Evolutionary conservation across 2,329 filamentous ascomycete genomes (phyloP).

Genomic region (Nemania diffusa): DNA sequence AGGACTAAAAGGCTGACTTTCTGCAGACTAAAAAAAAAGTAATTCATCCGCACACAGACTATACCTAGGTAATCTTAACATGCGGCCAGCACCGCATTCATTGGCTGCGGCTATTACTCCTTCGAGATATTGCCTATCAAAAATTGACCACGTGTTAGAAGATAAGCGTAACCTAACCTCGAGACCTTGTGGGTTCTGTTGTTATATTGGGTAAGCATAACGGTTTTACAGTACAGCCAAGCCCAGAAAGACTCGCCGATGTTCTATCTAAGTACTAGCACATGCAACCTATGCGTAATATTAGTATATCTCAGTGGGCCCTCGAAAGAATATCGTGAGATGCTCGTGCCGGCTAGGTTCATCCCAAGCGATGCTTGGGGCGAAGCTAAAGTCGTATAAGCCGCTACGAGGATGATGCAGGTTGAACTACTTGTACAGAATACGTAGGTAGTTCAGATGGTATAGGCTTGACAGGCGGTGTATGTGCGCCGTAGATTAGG

Average conservation of each 20-base stretch:
- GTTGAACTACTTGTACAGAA: no score
- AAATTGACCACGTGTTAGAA: not conserved
- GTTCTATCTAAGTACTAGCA: not conserved
- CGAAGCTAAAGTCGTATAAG: not conserved
- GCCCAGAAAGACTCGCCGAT: not conserved
- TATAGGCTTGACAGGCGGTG: no score
- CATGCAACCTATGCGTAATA: not conserved
- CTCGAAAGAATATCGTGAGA: not conserved
- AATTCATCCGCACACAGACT: not conserved
- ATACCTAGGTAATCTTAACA: not conserved
- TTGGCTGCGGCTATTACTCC: not conserved
- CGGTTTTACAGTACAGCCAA: not conserved
- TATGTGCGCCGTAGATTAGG: not conserved
- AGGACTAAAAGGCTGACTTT: not conserved
- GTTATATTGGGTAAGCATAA: not conserved
- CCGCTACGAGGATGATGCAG: not conserved
- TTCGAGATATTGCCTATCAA: not conserved
- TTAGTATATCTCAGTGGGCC: not conserved
- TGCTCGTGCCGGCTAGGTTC: not conserved
- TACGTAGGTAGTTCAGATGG: no score
- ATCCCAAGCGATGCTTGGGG: not conserved
- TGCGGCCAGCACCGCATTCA: not conserved
- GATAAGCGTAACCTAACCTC: not conserved
- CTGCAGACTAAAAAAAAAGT: not conserved
- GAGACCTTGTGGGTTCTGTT: not conserved